Base-by-base conservation (phyloP, 2,329 filamentous ascomycete species). In the Cadophora gregata region DNA sequence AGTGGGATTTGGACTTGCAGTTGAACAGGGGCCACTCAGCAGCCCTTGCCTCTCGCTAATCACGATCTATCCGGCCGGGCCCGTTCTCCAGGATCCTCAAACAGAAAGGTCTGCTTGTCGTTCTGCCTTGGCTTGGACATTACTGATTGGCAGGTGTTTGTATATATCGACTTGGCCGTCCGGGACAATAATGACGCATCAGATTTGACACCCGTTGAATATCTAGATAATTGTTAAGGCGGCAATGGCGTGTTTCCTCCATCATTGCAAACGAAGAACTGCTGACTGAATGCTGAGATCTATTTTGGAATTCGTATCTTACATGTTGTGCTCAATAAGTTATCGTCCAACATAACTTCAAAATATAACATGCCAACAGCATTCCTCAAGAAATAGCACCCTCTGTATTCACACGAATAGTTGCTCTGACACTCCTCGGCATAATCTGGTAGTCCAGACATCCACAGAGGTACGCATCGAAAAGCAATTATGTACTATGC, bases 1-100 rank as follows among this genome's bases (percentile, higher is more conserved):
- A 55, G 59, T 65, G 53, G 59, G 47, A 63, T 42, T 38, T 62
- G 58, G 53, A 29, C 56, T 62, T 47, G 59, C 45, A 21, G 48
- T 25, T 4, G 16, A 56, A 55, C 67, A 61, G 25, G 64, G 61
- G 64, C 16, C 51, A 38, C 51, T 59, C 51, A 38, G 48, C 56
- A 27, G 55, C 66, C 66, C 64, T 62, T 59, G 47, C 48, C 61
- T 66, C 60, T 68, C 67, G 66, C 63, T 65, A 61, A 65, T 65
- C 63, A 68, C 29, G 29, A 42, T 62, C 59, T 61, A 31, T 59
- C 50, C 38, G 51, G 24, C 45, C 38, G 31, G 27, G n/a, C 14
- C 50, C 48, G 19, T n/a, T 56, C 19, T 36, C 29, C 29, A 36
- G 29, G 29, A 25, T 56, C 53, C 29, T 25, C 55, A 25, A 25